A percentile compares a stretch with the other conserved stretches of the same genome.
phyloP scores from a whole-genome alignment of 345 rosid genomes.

The Capsella bursapastoris region DNA sequence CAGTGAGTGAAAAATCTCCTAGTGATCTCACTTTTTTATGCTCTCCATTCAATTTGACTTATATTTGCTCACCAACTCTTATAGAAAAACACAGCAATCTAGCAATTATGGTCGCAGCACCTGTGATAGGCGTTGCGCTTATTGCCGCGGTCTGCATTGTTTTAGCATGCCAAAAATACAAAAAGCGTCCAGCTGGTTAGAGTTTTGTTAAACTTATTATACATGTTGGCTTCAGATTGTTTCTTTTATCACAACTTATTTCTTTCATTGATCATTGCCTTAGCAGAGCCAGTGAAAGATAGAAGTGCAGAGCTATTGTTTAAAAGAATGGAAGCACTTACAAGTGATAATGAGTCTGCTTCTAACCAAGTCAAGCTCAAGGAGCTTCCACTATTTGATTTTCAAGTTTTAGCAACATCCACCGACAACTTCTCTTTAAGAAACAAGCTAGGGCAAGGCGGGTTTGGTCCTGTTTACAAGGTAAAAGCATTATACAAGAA shows the following conservation, averaged over 20 bases:
- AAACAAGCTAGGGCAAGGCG: slow-evolving; percentile 60
- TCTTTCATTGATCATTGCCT: not conserved
- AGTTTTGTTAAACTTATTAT: slow-evolving; percentile 4
- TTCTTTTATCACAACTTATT: not conserved
- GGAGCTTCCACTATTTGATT: slow-evolving; percentile 48
- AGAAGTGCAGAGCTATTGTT: slow-evolving; percentile 40
- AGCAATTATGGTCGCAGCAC: slow-evolving; percentile 26
- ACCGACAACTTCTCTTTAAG: slow-evolving; percentile 44
- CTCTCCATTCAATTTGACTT: not conserved
- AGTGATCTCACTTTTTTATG: not conserved
- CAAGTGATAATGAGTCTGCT: slow-evolving; percentile 37
- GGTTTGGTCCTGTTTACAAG: slow-evolving; percentile 57
- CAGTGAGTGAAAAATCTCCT: slow-evolving; percentile 34
- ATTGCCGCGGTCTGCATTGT: slow-evolving; percentile 21
- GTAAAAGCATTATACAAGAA: slow-evolving; percentile 37
- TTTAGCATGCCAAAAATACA: slow-evolving; percentile 30
- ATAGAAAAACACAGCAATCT: slow-evolving; percentile 28
- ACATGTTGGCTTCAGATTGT: not conserved
- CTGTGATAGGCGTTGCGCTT: slow-evolving; percentile 9
- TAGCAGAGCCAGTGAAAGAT: slow-evolving; percentile 22
- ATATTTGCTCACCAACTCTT: slow-evolving; percentile 2
- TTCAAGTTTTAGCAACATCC: slow-evolving; percentile 54
- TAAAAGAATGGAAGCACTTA: slow-evolving; percentile 40
- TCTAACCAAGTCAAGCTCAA: slow-evolving; percentile 47
- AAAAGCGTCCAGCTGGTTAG: slow-evolving; percentile 36